Evolutionary conservation across 78 protist species (phyloP).

Genomic region (Mantamonas sphyraenae): DNA sequence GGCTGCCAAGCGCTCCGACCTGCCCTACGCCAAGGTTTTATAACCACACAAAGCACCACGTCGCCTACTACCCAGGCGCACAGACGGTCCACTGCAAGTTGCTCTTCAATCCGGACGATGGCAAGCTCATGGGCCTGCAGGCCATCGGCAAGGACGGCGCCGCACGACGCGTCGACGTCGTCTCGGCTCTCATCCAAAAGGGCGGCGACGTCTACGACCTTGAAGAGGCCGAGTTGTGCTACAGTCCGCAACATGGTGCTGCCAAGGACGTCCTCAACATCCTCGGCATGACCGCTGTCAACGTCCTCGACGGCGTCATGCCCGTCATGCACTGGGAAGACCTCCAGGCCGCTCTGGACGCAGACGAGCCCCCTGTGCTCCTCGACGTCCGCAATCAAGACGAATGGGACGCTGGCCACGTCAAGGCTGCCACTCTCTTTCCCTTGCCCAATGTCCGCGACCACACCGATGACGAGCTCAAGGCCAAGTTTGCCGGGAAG

Average conservation of each 20-base stretch:
- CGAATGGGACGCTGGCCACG: not conserved
- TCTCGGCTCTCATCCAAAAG: conserved; percentile 28
- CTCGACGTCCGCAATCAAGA: not conserved
- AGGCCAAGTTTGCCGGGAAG: too few species aligned
- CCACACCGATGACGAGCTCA: too few species aligned
- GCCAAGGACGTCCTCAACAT: conserved; percentile 39
- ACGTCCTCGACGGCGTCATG: conserved; percentile 4
- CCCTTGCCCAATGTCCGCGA: too few species aligned
- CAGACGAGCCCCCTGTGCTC: not conserved
- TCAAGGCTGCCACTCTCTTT: too few species aligned
- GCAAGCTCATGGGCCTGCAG: conserved; percentile 29
- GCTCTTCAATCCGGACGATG: not conserved
- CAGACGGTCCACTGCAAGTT: conserved; percentile 15
- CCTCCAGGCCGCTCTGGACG: too few species aligned
- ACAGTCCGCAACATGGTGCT: conserved; percentile 37
- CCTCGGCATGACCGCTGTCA: conserved; percentile 24
- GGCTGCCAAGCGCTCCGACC: not conserved
- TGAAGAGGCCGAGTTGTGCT: conserved; percentile 27
- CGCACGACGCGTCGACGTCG: conserved; percentile 34
- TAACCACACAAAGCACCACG: conserved; percentile 1
- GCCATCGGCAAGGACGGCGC: conserved; percentile 32
- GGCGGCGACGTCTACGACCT: conserved; percentile 36
- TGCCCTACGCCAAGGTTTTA: not conserved
- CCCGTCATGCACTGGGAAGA: not conserved
- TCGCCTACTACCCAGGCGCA: conserved; percentile 43